Evolutionary conservation across 163 green algal species (phyloP).

Genomic region (Scenedesmus sp.): DNA sequence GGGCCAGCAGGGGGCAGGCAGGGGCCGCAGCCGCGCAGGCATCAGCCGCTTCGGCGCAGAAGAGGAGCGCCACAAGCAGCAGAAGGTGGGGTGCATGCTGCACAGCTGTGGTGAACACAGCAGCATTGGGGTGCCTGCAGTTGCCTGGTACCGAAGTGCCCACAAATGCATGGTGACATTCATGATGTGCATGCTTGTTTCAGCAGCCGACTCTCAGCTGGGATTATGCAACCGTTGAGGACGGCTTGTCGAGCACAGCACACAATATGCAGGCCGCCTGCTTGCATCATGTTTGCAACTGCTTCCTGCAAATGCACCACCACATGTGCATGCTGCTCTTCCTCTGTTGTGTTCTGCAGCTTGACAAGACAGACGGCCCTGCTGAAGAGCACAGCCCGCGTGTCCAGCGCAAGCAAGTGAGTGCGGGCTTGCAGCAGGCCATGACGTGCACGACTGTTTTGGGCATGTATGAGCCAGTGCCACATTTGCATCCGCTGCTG

Average conservation of each 20-base stretch:
- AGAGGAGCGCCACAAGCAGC: not conserved
- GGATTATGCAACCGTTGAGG: no score
- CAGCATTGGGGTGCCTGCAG: not conserved
- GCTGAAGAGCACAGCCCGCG: not conserved
- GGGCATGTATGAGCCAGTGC: not conserved
- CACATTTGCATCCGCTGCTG: not conserved
- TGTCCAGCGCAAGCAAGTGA: not conserved
- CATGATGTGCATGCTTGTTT: no score
- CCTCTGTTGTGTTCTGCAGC: not conserved
- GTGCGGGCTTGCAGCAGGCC: not conserved
- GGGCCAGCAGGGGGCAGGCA: not conserved
- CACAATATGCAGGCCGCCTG: not conserved
- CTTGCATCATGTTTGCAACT: not conserved
- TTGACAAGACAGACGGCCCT: not conserved
- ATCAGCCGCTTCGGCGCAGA: slow-evolving; percentile 1
- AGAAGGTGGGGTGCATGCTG: not conserved
- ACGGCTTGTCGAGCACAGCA: no score
- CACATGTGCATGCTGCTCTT: not conserved
- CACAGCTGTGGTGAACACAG: not conserved
- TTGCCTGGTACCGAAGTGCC: not conserved
- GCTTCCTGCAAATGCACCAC: not conserved
- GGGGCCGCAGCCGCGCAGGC: not conserved
- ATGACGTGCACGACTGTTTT: not conserved
- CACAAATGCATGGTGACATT: not conserved
- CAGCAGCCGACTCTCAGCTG: no score